Conservation (phyloP, 306 rosid genomes). For the cucumber (Cucumis sativus) region DNA sequence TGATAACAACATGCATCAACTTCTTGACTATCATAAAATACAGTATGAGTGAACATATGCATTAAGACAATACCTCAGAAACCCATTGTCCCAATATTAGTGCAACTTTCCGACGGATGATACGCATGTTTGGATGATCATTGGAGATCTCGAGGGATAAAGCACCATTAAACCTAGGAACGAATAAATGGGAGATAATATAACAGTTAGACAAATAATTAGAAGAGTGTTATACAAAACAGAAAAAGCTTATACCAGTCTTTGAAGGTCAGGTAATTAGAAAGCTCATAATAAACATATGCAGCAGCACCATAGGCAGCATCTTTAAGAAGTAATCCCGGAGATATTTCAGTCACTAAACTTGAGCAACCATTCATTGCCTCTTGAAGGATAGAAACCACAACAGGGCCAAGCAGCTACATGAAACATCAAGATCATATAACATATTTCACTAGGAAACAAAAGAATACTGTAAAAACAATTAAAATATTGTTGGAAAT, state of each 20-base stretch:
- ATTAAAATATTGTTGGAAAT: background rate
- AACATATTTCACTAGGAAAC: conserved; percentile 6
- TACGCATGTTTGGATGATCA: conserved; percentile 75
- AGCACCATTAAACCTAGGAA: conserved; percentile 90
- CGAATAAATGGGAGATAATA: conserved; percentile 7
- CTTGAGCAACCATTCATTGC: conserved; percentile 77
- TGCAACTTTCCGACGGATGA: conserved; percentile 88
- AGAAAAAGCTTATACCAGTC: conserved; percentile 51
- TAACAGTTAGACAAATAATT: background rate
- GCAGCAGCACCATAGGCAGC: conserved; percentile 98
- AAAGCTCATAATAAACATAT: conserved; percentile 92
- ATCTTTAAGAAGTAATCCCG: conserved; percentile 88
- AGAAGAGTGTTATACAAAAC: background rate
- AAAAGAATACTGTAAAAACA: conserved; percentile 8
- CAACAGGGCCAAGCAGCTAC: conserved; percentile 90
- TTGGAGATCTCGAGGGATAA: conserved; percentile 76
- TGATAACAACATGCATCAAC: background rate
- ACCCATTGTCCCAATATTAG: conserved; percentile 96
- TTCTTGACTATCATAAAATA: background rate
- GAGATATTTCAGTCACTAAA: conserved; percentile 66
- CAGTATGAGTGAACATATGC: background rate
- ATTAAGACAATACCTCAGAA: conserved; percentile 55
- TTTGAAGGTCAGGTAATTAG: conserved; percentile 82
- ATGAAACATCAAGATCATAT: conserved; percentile 14
- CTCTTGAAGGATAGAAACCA: conserved; percentile 86